Evolutionary conservation across 495 filamentous ascomycete species (phyloP).

Genomic region (Podospora pseudoanserina): DNA sequence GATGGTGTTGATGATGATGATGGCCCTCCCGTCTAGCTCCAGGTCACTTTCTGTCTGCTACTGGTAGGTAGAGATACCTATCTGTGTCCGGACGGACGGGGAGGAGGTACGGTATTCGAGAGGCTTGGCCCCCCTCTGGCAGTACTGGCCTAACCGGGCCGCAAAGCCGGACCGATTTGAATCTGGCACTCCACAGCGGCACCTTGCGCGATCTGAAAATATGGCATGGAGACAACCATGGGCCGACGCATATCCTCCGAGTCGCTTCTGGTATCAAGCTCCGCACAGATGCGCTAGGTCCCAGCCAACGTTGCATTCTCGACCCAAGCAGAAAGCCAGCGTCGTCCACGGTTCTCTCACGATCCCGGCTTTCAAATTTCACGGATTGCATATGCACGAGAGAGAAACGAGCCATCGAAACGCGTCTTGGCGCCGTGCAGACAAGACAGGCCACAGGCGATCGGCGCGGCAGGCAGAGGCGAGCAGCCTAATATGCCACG

Average conservation of each 20-base stretch:
- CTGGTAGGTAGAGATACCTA: too few species aligned
- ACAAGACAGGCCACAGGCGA: constrained; percentile 9
- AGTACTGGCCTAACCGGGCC: constrained; percentile 25
- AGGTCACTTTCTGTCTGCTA: neutral
- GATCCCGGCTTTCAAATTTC: constrained; percentile 15
- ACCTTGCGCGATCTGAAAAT: constrained; percentile 5
- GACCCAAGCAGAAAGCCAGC: constrained; percentile 9
- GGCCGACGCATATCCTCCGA: constrained; percentile 13
- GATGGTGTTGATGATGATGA: neutral
- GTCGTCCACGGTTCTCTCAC: neutral
- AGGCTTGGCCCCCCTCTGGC: constrained; percentile 9
- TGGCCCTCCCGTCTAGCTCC: neutral
- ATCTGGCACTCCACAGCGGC: constrained; percentile 12
- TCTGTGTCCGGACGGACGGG: too few species aligned
- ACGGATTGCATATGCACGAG: constrained; percentile 29
- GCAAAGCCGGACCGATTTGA: constrained; percentile 27
- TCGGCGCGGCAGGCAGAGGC: constrained; percentile 22
- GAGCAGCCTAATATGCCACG: constrained; percentile 35
- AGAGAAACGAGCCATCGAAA: constrained; percentile 22
- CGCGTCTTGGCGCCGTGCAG: constrained; percentile 22
- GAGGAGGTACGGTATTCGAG: neutral
- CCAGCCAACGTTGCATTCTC: constrained; percentile 14
- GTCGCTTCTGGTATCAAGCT: constrained; percentile 12
- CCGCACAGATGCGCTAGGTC: constrained; percentile 6
- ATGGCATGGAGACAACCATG: neutral